Evolutionary conservation across 371 early-diverging fungal species (phyloP), one percentile per base, ranked within the genome.

Genomic region (Mortierella sp.): DNA sequence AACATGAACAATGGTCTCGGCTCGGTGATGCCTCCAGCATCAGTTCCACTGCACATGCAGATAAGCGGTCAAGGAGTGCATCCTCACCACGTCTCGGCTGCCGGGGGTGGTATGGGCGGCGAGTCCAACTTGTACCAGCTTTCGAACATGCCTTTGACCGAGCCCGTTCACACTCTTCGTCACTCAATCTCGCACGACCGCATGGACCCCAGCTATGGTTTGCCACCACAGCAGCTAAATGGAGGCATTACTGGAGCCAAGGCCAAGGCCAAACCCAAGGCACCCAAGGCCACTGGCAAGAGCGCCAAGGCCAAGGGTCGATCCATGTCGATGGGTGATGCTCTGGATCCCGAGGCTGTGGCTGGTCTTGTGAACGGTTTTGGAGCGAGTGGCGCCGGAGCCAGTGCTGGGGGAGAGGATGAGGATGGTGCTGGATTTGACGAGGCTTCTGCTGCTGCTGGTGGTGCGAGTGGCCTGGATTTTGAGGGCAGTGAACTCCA

Each of bases 291-390:
- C 1, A 26, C 54, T 1, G 43, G 59, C 34, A 76, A 74, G 46
- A 19, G 64, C 24, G 1, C 75, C 34, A 83, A 79, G 67, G 61
- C 74, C 51, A 83, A 83, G 53, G 80, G 70, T 13, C 76, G 83
- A 3, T 79, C 83, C 31, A 79, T 83, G 80, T 83, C 83, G n/a
- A 79, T 77, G 83, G 83, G 83, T 1, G 83, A 83, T 53, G 83
- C 80, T 3, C 43, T 83, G 55, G 83, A 79, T 1, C 46, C 74
- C 0, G 78, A 77, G 53, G 64, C 34, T 34, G 61, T 28, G 21
- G 24, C 50, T 5, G 61, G 31, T 21, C 37, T 44, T 24, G 37
- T 54, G 19, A 54, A 37, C 24, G 54, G 54, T 4, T 54, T 51
- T 40, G 69, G 37, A 19, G 54, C 13, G 19, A 40, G 64, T 14